Base-by-base conservation (phyloP, 2,329 filamentous ascomycete species). In the Nigrospora oryzae region DNA sequence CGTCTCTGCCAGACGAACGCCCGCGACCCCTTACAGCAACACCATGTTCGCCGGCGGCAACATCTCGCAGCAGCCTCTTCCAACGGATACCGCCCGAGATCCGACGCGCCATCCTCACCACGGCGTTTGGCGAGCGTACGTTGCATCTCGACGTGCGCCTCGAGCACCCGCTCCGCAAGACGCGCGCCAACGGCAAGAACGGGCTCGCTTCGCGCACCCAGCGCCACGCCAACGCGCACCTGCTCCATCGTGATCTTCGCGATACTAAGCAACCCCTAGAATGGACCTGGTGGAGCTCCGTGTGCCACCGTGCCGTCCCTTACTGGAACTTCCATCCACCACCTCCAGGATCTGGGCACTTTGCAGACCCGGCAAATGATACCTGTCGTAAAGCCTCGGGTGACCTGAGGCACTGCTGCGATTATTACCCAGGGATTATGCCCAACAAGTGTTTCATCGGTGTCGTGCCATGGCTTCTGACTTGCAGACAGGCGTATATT, bases 201-300 rank as follows among this genome's bases (percentile, higher is more conserved):
- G 38, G 23, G 13, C 8, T 40, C 23, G 17, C 8, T 6, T 19
- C 34, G 28, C 31, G 36, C 13, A 3, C 33, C 8, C 10, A 14
- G 43, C 39, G 43, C 23, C 40, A 46, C 11, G 39, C 40, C n/a
- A 40, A 44, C 36, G 34, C 32, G 31, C 17, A 49, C 10, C 28
- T 38, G n/a, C 38, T 44, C 16, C 40, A 49, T 13, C 31, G 31
- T 13, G 33, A 38, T 4, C 30, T 43, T 16, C 44, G 47, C 38
- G 47, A 49, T 8, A 14, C 28, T 3, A 28, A 16, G n/a, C 16
- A 15, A 10, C 38, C 37, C 3, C 42, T 14, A 23, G 42, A 44
- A 16, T 49, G 47, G 44, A 36, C 23, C 2, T 49, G 47, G 47
- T 49, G 39, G 36, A 45, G 45, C 42, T 36, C 37, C 17, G 42